Base-by-base conservation (phyloP, 805 yeast genomes). In the Metschnikowia kunwiensis region DNA sequence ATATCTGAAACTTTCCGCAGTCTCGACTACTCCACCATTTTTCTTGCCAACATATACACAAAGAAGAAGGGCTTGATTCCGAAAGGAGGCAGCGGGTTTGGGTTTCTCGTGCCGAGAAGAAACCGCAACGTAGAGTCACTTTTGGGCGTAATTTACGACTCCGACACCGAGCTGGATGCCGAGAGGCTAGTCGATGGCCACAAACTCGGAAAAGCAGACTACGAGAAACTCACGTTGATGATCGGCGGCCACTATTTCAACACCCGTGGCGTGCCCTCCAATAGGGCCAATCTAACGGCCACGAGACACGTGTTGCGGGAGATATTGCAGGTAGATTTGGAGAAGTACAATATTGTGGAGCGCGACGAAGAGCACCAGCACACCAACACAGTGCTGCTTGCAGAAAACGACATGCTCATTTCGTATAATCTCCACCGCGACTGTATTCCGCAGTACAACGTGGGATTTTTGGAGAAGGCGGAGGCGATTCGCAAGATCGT, bases 121-220 rank as follows among this genome's bases (percentile, higher is more conserved):
- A 66, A 69, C 42, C 32, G 47, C 5, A 79, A 80, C 45, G 68
- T 72, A 3, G 78, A 77, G 31, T 67, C 74, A 13, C 61, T 88
- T 11, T 65, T 91, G 20, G 98, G 98, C 3, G 86, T 87, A 5
- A 87, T 93, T 13, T 91, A 82, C 61, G 97, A 91, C 58, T 86
- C 96, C 1, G 87, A 86, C 36, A 76, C 86, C 15, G 93, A 85
- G 51, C 72, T 75, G 46, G 74, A 78, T 33, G 51, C 44, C 11
- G 51, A 38, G 9, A 33, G 40, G 22, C 44, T 55, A 9, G 43
- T 44, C 27, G 54, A 37, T 20, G 46, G 45, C 11, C 31, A 32
- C 14, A 38, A 46, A 17, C 32, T 44, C 25, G 38, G 43, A 26
- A 43, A 34, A 5, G 42, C 57, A 15, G 61, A 65, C 0, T 81